These are phyloP conservation scores for Plantago coronopus DNA, from an alignment of 305 asterid species.

Conservation along the genomic window DNA sequence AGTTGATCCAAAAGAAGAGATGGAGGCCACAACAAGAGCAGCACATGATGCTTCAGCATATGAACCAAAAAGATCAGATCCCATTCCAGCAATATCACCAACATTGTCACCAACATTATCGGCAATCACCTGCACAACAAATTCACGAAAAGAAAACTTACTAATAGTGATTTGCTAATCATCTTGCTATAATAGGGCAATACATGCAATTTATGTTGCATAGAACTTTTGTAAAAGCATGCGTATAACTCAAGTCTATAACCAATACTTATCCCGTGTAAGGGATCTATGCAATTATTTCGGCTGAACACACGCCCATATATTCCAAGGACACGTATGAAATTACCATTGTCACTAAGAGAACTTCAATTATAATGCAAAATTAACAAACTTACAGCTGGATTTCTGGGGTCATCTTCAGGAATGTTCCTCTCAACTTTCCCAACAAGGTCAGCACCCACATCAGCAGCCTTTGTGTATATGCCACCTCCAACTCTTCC, in stretches of 20 bases:
- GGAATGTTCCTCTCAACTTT: constrained; percentile 84
- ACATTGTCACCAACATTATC: constrained; percentile 83
- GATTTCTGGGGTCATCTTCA: constrained; percentile 84
- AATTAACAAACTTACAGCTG: constrained; percentile 81
- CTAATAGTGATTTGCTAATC: neutral
- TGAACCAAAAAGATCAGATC: constrained; percentile 84
- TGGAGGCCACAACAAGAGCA: constrained; percentile 84
- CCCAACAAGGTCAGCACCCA: constrained; percentile 87
- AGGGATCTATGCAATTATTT: too few relatives aligned
- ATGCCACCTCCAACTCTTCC: constrained; percentile 92
- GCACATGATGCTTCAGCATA: constrained; percentile 86
- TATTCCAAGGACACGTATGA: too few relatives aligned
- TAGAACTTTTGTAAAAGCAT: too few relatives aligned
- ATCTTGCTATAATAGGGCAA: neutral
- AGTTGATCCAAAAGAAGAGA: constrained; percentile 64
- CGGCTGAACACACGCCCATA: too few relatives aligned
- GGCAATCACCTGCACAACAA: constrained; percentile 63
- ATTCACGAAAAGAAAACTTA: neutral
- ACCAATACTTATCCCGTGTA: too few relatives aligned
- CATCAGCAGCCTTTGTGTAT: constrained; percentile 87
- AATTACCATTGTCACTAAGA: neutral
- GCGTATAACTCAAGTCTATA: too few relatives aligned
- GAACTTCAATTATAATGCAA: too few relatives aligned
- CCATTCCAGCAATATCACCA: constrained; percentile 92
- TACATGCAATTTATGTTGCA: neutral